Conservation (phyloP, 1,284 basidiomycete species). For the Exobasidium cylindrosporum region DNA sequence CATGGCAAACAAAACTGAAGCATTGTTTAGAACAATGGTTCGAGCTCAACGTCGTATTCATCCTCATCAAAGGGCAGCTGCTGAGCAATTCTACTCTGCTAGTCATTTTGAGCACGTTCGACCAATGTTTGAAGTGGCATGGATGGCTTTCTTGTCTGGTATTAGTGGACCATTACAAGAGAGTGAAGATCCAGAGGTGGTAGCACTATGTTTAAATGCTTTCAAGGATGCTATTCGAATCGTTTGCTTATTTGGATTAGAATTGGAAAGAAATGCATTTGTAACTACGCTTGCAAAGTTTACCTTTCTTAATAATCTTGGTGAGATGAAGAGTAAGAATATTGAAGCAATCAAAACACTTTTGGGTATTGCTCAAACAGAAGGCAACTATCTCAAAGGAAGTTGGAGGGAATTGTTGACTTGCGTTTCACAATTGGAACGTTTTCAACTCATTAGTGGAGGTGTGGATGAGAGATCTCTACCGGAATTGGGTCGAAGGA, state of each 20-base stretch:
- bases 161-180: constrained; percentile 53
- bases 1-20: constrained; percentile 55
- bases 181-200: constrained; percentile 46
- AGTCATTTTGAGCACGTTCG: constrained; percentile 55
- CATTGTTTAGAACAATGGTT: constrained; percentile 55
- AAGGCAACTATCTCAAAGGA: constrained; percentile 53
- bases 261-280: constrained; percentile 54
- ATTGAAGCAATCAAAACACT: constrained; percentile 54
- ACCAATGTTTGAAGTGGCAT: constrained; percentile 55
- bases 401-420: constrained; percentile 54
- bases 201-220: constrained; percentile 46
- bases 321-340: constrained; percentile 56
- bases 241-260: constrained; percentile 52
- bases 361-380: constrained; percentile 52
- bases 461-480: constrained; percentile 63
- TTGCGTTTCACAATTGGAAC: constrained; percentile 53
- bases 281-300: constrained; percentile 55
- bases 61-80: constrained; percentile 45
- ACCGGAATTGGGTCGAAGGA: constrained; percentile 71
- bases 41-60: constrained; percentile 48
- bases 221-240: constrained; percentile 54
- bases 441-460: constrained; percentile 54
- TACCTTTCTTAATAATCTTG: constrained; percentile 54
- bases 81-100: constrained; percentile 53
- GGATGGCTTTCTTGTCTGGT: constrained; percentile 55